phyloP scores from a whole-genome alignment of 2,329 filamentous ascomycete species.

The Aspergillaceae sp. region DNA sequence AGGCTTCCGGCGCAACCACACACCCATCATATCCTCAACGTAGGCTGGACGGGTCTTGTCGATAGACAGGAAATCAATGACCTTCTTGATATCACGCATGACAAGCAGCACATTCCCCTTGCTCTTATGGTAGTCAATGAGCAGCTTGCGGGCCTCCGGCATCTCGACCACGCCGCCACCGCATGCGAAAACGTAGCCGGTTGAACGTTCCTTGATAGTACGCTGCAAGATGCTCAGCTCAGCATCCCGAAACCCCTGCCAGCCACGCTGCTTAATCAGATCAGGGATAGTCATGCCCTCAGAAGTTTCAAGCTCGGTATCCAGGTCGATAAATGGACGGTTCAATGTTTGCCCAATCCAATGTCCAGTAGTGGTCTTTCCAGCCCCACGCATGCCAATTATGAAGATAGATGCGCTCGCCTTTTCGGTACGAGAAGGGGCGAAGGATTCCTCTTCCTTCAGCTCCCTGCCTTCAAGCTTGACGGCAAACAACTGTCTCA shows the following conservation, averaged over 20 bases:
- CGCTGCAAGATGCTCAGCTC: conserved; percentile 68
- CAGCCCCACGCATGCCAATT: conserved; percentile 93
- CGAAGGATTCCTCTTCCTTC: conserved; percentile 28
- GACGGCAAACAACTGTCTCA: conserved; percentile 70
- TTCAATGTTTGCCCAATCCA: conserved; percentile 72
- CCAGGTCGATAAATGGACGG: conserved; percentile 75
- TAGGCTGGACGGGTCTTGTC: conserved; percentile 91
- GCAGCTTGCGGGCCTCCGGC: conserved; percentile 65
- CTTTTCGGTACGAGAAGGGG: conserved; percentile 31
- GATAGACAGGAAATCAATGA: conserved; percentile 77
- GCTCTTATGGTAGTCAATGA: conserved; percentile 61
- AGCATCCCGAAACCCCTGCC: conserved; percentile 77
- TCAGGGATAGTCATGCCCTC: conserved; percentile 73
- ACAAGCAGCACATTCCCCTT: conserved; percentile 82
- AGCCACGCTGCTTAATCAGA: conserved; percentile 69
- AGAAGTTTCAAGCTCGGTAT: conserved; percentile 71
- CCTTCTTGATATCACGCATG: conserved; percentile 75
- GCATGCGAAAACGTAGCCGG: conserved; percentile 78
- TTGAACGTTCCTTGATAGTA: conserved; percentile 64
- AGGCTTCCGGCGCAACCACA: conserved; percentile 79
- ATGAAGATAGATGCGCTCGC: conserved; percentile 68
- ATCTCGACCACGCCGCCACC: conserved; percentile 90
- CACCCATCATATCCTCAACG: conserved; percentile 80
- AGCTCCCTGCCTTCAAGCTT: conserved; percentile 66
- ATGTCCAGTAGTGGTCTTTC: conserved; percentile 85